Evolutionary conservation across 305 asterid genomes (phyloP).

Genomic region (Plantago lanceolata): DNA sequence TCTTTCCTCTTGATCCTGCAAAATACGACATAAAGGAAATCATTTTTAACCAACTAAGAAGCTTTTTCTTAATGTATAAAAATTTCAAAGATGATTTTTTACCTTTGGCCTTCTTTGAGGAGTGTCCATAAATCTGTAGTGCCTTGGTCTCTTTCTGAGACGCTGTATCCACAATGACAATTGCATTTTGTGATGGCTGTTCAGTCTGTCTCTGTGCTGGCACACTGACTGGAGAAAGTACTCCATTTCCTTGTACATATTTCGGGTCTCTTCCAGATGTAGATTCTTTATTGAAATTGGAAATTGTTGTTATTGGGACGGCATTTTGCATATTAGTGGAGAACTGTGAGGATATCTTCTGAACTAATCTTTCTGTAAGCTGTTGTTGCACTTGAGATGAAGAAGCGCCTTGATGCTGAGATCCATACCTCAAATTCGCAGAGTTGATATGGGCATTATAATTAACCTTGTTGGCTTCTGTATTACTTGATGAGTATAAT

Average conservation of each 20-base stretch:
- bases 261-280: conserved; percentile 29
- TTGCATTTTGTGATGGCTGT: conserved; percentile 35
- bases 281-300: conserved; percentile 33
- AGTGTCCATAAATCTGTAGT: conserved; percentile 28
- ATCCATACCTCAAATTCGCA: conserved; percentile 24
- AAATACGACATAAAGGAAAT: conserved; percentile 17
- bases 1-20: conserved; percentile 43
- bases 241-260: conserved; percentile 31
- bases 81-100: conserved; percentile 25
- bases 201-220: conserved; percentile 27
- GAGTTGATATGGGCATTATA: conserved; percentile 26
- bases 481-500: conserved; percentile 24
- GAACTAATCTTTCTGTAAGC: conserved; percentile 29
- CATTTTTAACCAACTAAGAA: conserved; percentile 19
- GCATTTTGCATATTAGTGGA: conserved; percentile 28
- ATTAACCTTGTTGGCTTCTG: conserved; percentile 27
- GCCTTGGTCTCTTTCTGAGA: conserved; percentile 35
- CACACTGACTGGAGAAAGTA: conserved; percentile 28
- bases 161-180: conserved; percentile 24
- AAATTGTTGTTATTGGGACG: conserved; percentile 25
- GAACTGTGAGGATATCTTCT: conserved; percentile 21
- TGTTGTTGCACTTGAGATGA: conserved; percentile 36
- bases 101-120: conserved; percentile 49
- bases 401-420: conserved; percentile 32
- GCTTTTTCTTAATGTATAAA: conserved; percentile 20